phyloP scores from a whole-genome alignment of 2,329 filamentous ascomycete genomes.

The Thielaviopsis ethacetica region DNA sequence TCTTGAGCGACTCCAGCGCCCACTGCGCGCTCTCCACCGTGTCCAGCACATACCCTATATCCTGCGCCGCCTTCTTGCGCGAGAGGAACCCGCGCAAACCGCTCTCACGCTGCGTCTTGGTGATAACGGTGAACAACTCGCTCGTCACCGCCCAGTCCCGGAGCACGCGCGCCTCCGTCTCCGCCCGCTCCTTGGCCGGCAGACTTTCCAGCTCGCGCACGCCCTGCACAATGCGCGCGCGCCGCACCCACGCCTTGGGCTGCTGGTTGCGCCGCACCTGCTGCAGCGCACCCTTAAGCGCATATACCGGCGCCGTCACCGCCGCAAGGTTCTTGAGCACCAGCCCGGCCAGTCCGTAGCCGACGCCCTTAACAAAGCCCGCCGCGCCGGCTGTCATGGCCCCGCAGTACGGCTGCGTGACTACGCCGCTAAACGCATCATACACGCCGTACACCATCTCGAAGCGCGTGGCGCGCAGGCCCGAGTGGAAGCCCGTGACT shows the following conservation, averaged over 20 bases:
- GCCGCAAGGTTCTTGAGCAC: constrained; percentile 50
- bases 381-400: constrained; percentile 34
- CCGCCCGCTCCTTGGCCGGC: constrained; percentile 18
- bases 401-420: constrained; percentile 28
- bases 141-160: constrained; percentile 27
- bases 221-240: constrained; percentile 42
- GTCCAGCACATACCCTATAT: constrained; percentile 28
- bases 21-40: constrained; percentile 30
- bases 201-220: constrained; percentile 27
- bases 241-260: constrained; percentile 36
- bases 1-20: constrained; percentile 28
- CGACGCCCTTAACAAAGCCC: constrained; percentile 36
- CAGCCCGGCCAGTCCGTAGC: constrained; percentile 46
- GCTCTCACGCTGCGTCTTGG: constrained; percentile 19
- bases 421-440: constrained; percentile 47
- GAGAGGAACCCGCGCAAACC: constrained; percentile 17
- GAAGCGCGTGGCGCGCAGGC: constrained; percentile 40
- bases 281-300: constrained; percentile 47
- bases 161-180: constrained; percentile 19
- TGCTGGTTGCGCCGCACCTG: constrained; percentile 37
- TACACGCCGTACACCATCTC: constrained; percentile 49
- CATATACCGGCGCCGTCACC: constrained; percentile 42
- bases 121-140: constrained; percentile 23
- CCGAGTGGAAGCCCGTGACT: constrained; percentile 49
- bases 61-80: constrained; percentile 20